Conservation (phyloP, 202 grass and related monocot genomes). For the Bolboschoenoplectus hybrid region DNA sequence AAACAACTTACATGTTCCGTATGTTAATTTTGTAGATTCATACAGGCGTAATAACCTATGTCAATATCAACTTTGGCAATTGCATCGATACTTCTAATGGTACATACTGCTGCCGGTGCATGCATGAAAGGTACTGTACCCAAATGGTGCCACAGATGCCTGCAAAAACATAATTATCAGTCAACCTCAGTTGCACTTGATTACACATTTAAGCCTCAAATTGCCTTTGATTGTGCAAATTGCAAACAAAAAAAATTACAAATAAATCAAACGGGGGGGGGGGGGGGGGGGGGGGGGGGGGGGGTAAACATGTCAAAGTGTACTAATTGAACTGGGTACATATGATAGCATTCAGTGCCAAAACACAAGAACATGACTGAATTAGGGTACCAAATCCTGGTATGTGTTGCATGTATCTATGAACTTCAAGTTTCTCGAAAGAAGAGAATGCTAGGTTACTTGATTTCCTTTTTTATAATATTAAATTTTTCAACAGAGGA, state of each 20-base stretch:
- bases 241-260: neutral
- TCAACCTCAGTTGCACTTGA: neutral
- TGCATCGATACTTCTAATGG: neutral
- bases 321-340: conserved; percentile 7
- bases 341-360: conserved; percentile 1
- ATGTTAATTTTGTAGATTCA: neutral
- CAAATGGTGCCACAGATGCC: neutral
- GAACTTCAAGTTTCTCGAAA: neutral
- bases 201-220: neutral
- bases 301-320: neutral
- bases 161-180: neutral
- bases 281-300: too few relatives aligned
- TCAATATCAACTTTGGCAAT: neutral
- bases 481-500: conserved; percentile 67
- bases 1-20: neutral
- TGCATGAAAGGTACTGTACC: neutral
- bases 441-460: neutral
- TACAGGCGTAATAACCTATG: neutral
- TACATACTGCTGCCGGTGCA: neutral
- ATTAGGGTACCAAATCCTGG: neutral
- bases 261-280: neutral
- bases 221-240: neutral
- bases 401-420: neutral
- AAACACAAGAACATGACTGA: neutral
- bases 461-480: conserved; percentile 10